phyloP scores from a whole-genome alignment of 176 grass and related monocot species.

The Triticum monococcum region DNA sequence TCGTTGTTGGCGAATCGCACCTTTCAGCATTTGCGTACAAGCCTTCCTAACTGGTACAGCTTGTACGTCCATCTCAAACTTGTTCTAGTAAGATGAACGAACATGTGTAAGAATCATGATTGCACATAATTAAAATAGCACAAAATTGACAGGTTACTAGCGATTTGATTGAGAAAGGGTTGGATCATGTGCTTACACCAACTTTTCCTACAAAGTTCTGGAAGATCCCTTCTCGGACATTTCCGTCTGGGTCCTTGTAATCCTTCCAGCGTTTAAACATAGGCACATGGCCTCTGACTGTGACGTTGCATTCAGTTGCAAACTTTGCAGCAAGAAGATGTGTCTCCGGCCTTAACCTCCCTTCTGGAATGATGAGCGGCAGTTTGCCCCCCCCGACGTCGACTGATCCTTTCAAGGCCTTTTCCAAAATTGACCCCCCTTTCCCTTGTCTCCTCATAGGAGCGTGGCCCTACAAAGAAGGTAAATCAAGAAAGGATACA shows the following conservation, averaged over 20 bases:
- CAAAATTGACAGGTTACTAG: background rate
- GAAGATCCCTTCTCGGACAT: background rate
- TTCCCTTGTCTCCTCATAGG: too few species aligned
- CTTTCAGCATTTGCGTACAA: background rate
- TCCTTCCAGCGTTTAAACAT: background rate
- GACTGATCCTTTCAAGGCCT: too few species aligned
- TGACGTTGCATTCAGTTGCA: slow-evolving; percentile 18
- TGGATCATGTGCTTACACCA: background rate
- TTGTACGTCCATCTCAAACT: background rate
- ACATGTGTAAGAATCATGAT: background rate
- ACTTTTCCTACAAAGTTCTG: background rate
- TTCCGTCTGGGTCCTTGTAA: background rate
- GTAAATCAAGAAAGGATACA: too few species aligned
- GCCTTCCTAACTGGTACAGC: background rate
- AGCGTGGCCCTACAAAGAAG: too few species aligned
- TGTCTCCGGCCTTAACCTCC: too few species aligned
- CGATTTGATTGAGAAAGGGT: background rate
- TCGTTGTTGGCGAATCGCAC: background rate
- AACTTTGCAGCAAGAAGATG: slow-evolving; percentile 15
- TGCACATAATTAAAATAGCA: background rate
- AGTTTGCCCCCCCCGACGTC: too few species aligned
- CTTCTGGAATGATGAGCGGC: too few species aligned
- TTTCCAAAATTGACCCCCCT: too few species aligned
- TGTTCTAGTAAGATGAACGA: background rate
- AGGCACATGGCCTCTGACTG: background rate